Conservation (phyloP, 2,329 filamentous ascomycete genomes). For the Fusarium redolens region DNA sequence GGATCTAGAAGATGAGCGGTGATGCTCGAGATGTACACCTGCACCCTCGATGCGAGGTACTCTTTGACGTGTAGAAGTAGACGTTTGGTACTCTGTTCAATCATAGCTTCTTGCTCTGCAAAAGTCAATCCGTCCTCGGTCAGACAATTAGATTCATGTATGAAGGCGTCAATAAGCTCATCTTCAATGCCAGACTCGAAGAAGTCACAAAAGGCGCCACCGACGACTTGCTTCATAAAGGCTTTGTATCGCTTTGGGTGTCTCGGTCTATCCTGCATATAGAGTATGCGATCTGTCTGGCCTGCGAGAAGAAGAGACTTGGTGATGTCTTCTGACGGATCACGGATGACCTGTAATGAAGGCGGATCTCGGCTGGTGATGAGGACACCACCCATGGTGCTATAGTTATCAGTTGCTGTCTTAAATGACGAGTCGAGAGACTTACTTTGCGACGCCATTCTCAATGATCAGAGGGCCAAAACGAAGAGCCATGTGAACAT, state of each 20-base stretch:
- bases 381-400: slow-evolving; percentile 39
- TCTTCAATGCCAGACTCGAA: slow-evolving; percentile 39
- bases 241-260: slow-evolving; percentile 50
- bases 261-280: slow-evolving; percentile 29
- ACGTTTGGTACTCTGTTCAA: slow-evolving; percentile 12
- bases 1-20: slow-evolving; percentile 43
- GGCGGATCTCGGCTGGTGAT: slow-evolving; percentile 43
- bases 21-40: slow-evolving; percentile 47
- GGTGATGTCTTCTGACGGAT: slow-evolving; percentile 12
- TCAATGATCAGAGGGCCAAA: slow-evolving; percentile 54
- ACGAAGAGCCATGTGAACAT: slow-evolving; percentile 52
- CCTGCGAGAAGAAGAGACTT: slow-evolving; percentile 41
- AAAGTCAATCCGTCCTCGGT: slow-evolving; percentile 16
- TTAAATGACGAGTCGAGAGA: background rate
- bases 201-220: slow-evolving; percentile 49
- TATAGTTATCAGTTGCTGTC: background rate
- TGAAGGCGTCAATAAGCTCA: slow-evolving; percentile 44
- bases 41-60: slow-evolving; percentile 40
- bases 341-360: slow-evolving; percentile 34
- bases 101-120: slow-evolving; percentile 15
- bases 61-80: slow-evolving; percentile 37
- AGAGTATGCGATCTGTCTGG: slow-evolving; percentile 26
- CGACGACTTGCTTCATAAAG: slow-evolving; percentile 55
- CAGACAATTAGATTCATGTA: slow-evolving; percentile 36
- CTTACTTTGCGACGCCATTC: slow-evolving; percentile 53